Conservation (phyloP, 768 basidiomycete species). For the Kwoniella heveanensis region DNA sequence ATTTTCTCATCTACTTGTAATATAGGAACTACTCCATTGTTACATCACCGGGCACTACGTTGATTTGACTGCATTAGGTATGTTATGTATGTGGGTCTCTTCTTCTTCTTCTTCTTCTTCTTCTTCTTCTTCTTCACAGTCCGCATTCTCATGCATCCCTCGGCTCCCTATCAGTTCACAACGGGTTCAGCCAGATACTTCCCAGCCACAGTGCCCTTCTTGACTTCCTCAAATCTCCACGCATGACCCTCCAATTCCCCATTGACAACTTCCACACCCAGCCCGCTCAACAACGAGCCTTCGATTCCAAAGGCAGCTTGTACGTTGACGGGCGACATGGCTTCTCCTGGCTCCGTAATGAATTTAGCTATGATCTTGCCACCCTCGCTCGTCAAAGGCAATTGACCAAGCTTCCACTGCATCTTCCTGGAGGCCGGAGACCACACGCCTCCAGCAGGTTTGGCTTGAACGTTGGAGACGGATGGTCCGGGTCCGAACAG, state of each 20-base stretch:
- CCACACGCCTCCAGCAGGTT: constrained; percentile 56
- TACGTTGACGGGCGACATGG: constrained; percentile 46
- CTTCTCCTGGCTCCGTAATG: constrained; percentile 37
- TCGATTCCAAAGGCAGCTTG: constrained; percentile 51
- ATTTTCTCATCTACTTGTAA: no score
- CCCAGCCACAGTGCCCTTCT: constrained; percentile 48
- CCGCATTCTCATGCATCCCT: no score
- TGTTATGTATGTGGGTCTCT: no score
- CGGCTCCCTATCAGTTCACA: constrained; percentile 1
- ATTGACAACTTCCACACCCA: constrained; percentile 54
- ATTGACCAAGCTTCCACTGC: constrained; percentile 45
- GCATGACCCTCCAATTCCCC: constrained; percentile 14
- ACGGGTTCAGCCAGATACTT: constrained; percentile 52
- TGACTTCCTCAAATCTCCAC: constrained; percentile 49
- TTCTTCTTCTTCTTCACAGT: no score
- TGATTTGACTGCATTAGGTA: no score
- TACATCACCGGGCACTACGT: no score
- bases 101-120: no score
- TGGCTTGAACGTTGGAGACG: constrained; percentile 57
- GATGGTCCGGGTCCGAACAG: constrained; percentile 46
- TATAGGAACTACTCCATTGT: no score
- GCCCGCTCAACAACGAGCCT: constrained; percentile 49
- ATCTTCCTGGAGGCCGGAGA: constrained; percentile 48
- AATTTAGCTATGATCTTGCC: constrained; percentile 57
- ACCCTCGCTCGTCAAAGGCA: constrained; percentile 10